phyloP scores from a whole-genome alignment of 352 stramenopile species.

The Pythium dissotocum region DNA sequence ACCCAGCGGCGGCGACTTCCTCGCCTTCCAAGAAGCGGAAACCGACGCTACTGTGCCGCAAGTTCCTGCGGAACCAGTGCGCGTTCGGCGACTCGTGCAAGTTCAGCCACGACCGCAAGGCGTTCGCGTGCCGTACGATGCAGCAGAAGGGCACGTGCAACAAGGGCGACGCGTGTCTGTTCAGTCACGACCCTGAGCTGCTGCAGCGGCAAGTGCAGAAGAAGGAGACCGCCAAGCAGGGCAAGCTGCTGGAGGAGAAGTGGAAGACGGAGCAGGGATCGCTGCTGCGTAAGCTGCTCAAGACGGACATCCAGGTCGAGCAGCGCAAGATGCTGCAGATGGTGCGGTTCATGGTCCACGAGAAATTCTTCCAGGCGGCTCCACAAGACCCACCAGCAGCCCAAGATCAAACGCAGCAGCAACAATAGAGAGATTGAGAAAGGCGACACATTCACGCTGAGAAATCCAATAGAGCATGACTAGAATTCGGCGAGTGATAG shows the following conservation, averaged over 20 bases:
- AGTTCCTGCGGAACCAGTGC: slow-evolving; percentile 67
- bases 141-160: slow-evolving; percentile 52
- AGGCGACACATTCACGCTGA: neutral
- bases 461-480: neutral
- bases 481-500: neutral
- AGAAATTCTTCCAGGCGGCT: slow-evolving; percentile 45
- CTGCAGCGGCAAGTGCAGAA: slow-evolving; percentile 34
- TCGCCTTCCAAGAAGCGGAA: slow-evolving; percentile 44
- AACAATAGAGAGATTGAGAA: slow-evolving; percentile 9
- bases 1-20: slow-evolving; percentile 7
- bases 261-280: slow-evolving; percentile 68
- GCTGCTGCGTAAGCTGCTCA: slow-evolving; percentile 71
- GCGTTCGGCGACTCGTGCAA: slow-evolving; percentile 59
- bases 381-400: neutral
- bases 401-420: neutral
- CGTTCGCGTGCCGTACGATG: slow-evolving; percentile 61
- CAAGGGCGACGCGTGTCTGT: slow-evolving; percentile 59
- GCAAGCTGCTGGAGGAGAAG: slow-evolving; percentile 55
- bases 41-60: slow-evolving; percentile 59
- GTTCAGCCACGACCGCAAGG: slow-evolving; percentile 68
- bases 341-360: slow-evolving; percentile 59
- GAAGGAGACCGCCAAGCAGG: slow-evolving; percentile 33
- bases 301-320: slow-evolving; percentile 69
- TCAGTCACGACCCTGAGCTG: slow-evolving; percentile 53
- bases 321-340: slow-evolving; percentile 79